phyloP scores from a whole-genome alignment of 805 yeast genomes.

The Schwanniomyces pseudopolymorphus region DNA sequence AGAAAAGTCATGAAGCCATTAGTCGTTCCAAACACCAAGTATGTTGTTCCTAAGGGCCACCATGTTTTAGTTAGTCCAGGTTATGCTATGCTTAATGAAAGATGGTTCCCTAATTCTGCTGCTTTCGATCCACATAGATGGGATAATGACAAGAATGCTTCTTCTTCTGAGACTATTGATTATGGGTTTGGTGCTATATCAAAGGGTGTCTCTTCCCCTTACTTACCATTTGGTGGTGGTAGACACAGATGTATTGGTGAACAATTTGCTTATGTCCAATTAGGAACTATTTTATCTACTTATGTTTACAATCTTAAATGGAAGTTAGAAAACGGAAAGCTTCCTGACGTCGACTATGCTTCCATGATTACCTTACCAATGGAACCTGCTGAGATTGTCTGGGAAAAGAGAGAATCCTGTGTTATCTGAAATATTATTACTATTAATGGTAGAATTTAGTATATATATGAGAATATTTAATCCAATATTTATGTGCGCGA shows the following conservation, averaged over 20 bases:
- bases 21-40: constrained; percentile 73
- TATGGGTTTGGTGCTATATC: constrained; percentile 97
- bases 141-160: constrained; percentile 38
- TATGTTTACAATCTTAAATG: constrained; percentile 76
- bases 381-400: constrained; percentile 67
- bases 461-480: background rate
- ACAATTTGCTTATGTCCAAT: constrained; percentile 93
- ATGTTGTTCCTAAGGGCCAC: constrained; percentile 86
- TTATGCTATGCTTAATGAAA: constrained; percentile 72
- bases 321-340: constrained; percentile 45
- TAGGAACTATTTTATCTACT: constrained; percentile 78
- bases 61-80: constrained; percentile 94
- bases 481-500: background rate
- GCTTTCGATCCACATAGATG: constrained; percentile 87
- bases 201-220: constrained; percentile 94
- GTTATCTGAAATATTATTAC: constrained; percentile 15
- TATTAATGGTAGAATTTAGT: background rate
- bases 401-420: constrained; percentile 64
- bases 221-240: constrained; percentile 98
- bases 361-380: constrained; percentile 92
- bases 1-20: constrained; percentile 82
- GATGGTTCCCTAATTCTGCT: constrained; percentile 75
- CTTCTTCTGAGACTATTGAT: constrained; percentile 52
- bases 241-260: constrained; percentile 99
- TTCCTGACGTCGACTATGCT: constrained; percentile 75